Conservation (phyloP, 148 eudicot genomes). For the Vaccinium darrowii region DNA sequence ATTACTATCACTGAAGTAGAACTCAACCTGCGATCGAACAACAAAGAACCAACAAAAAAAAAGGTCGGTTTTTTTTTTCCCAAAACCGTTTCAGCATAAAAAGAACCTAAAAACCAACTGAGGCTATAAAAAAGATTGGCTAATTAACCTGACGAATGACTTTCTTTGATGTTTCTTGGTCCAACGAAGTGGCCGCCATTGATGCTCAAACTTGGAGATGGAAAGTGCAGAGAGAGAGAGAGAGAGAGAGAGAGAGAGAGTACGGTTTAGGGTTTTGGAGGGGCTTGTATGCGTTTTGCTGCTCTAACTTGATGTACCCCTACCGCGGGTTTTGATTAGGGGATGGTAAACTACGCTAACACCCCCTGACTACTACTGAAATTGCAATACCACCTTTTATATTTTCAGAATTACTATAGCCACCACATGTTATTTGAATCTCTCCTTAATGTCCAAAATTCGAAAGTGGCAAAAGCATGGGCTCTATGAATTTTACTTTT, state of each 20-base stretch:
- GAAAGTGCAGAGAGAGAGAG: slow-evolving; percentile 8
- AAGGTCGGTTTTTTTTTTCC: background rate
- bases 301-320: background rate
- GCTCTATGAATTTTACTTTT: too few species aligned
- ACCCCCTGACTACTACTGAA: too few species aligned
- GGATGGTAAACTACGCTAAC: too few species aligned
- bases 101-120: background rate
- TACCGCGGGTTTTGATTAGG: too few species aligned
- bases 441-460: too few species aligned
- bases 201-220: slow-evolving; percentile 14
- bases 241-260: slow-evolving; percentile 8
- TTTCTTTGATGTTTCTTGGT: slow-evolving; percentile 74
- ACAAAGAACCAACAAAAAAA: background rate
- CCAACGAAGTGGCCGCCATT: slow-evolving; percentile 45
- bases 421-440: too few species aligned
- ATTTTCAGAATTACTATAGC: too few species aligned
- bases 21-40: slow-evolving; percentile 62
- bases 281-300: background rate
- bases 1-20: slow-evolving; percentile 93
- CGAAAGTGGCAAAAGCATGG: too few species aligned
- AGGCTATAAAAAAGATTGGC: background rate
- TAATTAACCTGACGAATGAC: slow-evolving; percentile 74
- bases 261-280: slow-evolving; percentile 47
- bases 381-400: too few species aligned
- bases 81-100: background rate